These are phyloP conservation scores for Paxillus involutus DNA, from an alignment of 768 basidiomycete species.

Conservation along the genomic window DNA sequence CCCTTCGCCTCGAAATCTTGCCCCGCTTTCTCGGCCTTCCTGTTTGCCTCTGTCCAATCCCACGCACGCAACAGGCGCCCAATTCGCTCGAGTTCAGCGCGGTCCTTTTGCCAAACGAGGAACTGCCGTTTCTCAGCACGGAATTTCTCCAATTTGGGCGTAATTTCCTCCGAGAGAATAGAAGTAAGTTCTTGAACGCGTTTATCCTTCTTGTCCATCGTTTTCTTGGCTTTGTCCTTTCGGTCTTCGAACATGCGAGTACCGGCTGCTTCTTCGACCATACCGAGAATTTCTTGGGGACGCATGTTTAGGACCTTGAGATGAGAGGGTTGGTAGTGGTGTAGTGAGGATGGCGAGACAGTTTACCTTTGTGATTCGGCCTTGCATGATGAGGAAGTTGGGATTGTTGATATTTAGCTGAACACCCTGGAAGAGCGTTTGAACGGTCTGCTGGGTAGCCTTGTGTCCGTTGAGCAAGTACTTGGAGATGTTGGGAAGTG, in stretches of 20 bases:
- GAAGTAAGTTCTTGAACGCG: conserved; percentile 85
- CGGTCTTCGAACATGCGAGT: conserved; percentile 99
- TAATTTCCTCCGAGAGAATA: conserved; percentile 85
- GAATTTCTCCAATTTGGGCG: conserved; percentile 89
- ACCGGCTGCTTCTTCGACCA: conserved; percentile 98
- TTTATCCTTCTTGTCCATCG: conserved; percentile 97
- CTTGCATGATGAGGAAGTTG: conserved; percentile 99
- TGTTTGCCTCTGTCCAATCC: conserved; percentile 75
- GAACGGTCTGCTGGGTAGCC: conserved; percentile 78
- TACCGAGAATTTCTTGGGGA: conserved; percentile 94
- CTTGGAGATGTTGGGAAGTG: conserved; percentile 90
- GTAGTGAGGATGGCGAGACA: background rate
- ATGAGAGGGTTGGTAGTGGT: background rate
- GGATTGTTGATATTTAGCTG: conserved; percentile 99
- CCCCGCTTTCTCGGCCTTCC: conserved; percentile 54
- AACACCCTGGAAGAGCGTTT: conserved; percentile 92
- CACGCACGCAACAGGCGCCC: conserved; percentile 80
- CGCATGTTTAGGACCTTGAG: conserved; percentile 91
- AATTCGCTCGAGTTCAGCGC: conserved; percentile 83
- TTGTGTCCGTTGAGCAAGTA: conserved; percentile 97
- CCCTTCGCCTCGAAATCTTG: conserved; percentile 52
- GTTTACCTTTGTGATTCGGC: conserved; percentile 92
- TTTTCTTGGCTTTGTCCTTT: conserved; percentile 94
- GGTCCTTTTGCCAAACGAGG: conserved; percentile 87
- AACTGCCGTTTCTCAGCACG: conserved; percentile 86